Percentiles rank a stretch among this genome's conserved stretches.
Conservation (phyloP, 129 eudicot species). For the Artemisia argyi region DNA sequence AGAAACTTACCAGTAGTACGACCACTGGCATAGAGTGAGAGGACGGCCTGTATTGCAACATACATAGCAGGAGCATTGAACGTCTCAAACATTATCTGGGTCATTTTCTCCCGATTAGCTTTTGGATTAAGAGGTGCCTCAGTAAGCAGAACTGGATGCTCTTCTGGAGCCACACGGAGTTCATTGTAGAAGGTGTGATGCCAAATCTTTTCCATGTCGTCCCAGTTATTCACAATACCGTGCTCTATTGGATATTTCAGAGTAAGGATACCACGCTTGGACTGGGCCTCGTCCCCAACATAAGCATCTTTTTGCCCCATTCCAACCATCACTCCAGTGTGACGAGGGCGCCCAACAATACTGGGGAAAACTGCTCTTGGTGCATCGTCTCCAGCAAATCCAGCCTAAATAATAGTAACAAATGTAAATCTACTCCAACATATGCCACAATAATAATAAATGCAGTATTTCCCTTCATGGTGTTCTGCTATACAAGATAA, state of each 20-base stretch:
- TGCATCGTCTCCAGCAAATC: conserved; percentile 69
- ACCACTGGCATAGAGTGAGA: conserved; percentile 67
- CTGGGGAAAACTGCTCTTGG: conserved; percentile 69
- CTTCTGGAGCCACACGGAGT: conserved; percentile 61
- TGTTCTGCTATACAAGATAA: neutral
- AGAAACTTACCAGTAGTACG: conserved; percentile 55
- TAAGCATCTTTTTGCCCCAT: conserved; percentile 65
- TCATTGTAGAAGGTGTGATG: conserved; percentile 61
- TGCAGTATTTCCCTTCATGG: neutral
- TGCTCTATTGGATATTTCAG: conserved; percentile 62
- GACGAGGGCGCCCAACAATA: conserved; percentile 57
- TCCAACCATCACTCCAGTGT: conserved; percentile 65
- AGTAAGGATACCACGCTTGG: conserved; percentile 50
- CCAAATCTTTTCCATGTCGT: conserved; percentile 71
- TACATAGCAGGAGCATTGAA: conserved; percentile 67
- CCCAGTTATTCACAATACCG: conserved; percentile 67
- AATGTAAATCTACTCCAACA: neutral
- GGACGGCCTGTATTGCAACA: conserved; percentile 60
- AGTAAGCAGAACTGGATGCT: conserved; percentile 59
- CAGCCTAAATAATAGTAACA: conserved; percentile 39
- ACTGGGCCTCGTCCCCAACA: conserved; percentile 64
- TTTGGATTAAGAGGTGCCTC: conserved; percentile 68
- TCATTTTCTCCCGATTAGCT: conserved; percentile 65
- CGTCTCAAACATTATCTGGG: conserved; percentile 62
- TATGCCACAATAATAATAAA: neutral